A percentile compares a stretch with the other conserved stretches of the same genome.
Evolutionary conservation across 2,329 filamentous ascomycete species (phyloP).

Genomic region (Sarocladium strictum): DNA sequence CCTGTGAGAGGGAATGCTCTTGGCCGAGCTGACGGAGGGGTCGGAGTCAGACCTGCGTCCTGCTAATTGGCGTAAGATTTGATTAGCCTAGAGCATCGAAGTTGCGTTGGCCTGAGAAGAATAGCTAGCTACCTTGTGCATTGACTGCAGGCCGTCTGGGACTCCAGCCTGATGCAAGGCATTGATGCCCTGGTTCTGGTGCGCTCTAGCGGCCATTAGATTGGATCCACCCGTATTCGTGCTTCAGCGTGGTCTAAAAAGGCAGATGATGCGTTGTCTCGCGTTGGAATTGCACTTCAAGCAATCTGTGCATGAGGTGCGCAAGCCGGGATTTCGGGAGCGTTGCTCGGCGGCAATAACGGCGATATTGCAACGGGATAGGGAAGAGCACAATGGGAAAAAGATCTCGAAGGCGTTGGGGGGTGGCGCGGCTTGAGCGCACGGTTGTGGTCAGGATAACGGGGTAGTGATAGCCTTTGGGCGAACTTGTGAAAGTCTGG

Average conservation of each 20-base stretch:
- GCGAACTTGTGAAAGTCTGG: no score
- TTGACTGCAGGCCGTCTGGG: neutral
- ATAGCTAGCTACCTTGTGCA: conserved; percentile 4
- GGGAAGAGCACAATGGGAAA: neutral
- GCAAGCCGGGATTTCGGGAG: neutral
- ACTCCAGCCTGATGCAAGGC: neutral
- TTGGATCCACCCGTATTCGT: neutral
- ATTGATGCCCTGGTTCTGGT: neutral
- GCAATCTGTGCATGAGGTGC: neutral
- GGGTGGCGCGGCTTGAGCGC: neutral
- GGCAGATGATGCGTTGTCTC: neutral
- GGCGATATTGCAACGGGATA: neutral
- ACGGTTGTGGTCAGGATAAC: neutral
- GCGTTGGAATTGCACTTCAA: neutral
- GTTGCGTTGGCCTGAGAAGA: neutral
- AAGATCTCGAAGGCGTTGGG: neutral
- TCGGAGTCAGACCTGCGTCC: neutral
- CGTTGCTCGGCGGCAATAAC: neutral
- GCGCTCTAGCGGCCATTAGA: neutral
- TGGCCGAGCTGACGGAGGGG: neutral
- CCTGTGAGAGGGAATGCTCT: conserved; percentile 1
- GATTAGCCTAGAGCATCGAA: neutral
- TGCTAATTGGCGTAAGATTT: conserved; percentile 1
- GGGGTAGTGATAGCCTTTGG: no score
- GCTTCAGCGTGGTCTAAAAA: neutral